A percentile compares a stretch with the other conserved stretches of the same genome.
Evolutionary conservation across 2,329 filamentous ascomycete genomes (phyloP).

Genomic region (Pestalotiopsis sp.): DNA sequence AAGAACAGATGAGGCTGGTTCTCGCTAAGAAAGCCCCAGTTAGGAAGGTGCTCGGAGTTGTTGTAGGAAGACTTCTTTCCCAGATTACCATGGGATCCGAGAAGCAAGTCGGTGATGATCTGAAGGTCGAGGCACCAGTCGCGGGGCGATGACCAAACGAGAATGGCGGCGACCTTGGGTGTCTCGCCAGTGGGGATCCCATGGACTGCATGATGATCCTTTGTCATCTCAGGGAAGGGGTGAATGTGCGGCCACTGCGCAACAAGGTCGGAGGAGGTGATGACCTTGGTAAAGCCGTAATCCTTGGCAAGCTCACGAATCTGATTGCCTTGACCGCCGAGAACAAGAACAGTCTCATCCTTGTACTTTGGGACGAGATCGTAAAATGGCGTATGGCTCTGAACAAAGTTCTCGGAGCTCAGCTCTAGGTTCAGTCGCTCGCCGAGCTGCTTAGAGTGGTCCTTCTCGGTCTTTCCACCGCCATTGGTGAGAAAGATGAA

Average conservation of each 20-base stretch:
- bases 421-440: constrained; percentile 53
- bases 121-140: constrained; percentile 39
- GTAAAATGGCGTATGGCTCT: constrained; percentile 75
- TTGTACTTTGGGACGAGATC: constrained; percentile 53
- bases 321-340: constrained; percentile 48
- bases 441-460: constrained; percentile 62
- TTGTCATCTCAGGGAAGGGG: constrained; percentile 40
- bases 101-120: constrained; percentile 31
- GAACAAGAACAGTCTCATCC: constrained; percentile 53
- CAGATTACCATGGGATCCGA: constrained; percentile 54
- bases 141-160: constrained; percentile 36
- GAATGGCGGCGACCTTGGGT: constrained; percentile 36
- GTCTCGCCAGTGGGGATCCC: constrained; percentile 30
- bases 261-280: constrained; percentile 38
- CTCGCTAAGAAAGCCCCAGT: constrained; percentile 50
- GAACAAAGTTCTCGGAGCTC: constrained; percentile 55
- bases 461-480: constrained; percentile 67
- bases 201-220: constrained; percentile 34
- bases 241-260: constrained; percentile 26
- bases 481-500: constrained; percentile 78
- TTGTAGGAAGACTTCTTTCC: constrained; percentile 66
- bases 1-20: constrained; percentile 69
- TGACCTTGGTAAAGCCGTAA: constrained; percentile 38
- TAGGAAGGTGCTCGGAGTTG: constrained; percentile 37
- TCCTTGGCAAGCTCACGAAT: constrained; percentile 30